A percentile compares a stretch with the other conserved stretches of the same genome.
These are phyloP conservation scores for Biancaea sappan DNA, from an alignment of 306 rosid genomes.

Conservation along the genomic window DNA sequence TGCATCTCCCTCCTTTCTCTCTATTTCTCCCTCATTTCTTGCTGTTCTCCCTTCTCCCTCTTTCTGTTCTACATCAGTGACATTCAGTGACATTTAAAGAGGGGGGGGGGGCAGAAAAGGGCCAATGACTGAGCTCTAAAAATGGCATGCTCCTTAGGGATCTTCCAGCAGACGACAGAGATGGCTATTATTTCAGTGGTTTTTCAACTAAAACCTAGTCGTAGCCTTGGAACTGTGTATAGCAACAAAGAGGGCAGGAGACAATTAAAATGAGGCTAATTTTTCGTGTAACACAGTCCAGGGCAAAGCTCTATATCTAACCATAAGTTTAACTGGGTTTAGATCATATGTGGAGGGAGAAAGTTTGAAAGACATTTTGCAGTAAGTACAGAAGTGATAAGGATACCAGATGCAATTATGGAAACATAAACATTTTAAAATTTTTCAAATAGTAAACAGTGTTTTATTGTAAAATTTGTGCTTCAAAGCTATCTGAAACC, in stretches of 20 bases:
- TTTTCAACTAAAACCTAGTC: neutral
- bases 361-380: conserved; percentile 14
- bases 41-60: no score
- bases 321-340: neutral
- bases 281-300: neutral
- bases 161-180: neutral
- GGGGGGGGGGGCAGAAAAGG: no score
- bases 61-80: no score
- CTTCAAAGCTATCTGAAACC: neutral
- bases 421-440: neutral
- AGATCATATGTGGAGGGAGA: neutral
- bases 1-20: no score
- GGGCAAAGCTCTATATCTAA: neutral
- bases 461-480: no score
- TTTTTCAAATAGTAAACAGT: no score
- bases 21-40: no score
- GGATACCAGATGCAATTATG: neutral
- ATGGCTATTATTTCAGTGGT: neutral
- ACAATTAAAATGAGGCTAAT: neutral
- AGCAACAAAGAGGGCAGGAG: neutral
- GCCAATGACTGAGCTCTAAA: neutral
- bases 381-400: neutral
- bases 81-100: no score
- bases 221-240: neutral
- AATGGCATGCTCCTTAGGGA: neutral